Evolutionary conservation across 345 rosid species (phyloP).

Genomic region (Citrus medica): DNA sequence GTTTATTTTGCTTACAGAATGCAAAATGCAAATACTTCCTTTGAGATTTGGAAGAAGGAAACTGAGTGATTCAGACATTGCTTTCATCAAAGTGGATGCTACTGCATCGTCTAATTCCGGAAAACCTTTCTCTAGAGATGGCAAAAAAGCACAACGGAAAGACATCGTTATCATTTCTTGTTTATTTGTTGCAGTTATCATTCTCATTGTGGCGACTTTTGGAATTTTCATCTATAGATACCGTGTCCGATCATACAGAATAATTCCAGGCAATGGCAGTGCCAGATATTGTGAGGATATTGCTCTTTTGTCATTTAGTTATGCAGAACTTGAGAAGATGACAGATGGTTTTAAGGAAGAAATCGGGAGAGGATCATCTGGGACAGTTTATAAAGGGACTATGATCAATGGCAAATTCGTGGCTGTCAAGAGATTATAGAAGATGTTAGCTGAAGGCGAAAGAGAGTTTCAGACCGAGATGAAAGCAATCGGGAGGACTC

Average conservation of each 20-base stretch:
- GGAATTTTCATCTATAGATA: constrained; percentile 1
- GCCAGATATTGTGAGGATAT: background rate
- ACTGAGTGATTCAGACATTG: background rate
- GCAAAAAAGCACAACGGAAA: background rate
- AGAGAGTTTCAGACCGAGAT: constrained; percentile 28
- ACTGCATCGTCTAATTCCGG: background rate
- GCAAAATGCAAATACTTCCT: constrained; percentile 29
- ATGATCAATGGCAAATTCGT: background rate
- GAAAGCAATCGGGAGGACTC: constrained; percentile 26
- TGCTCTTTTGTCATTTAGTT: constrained; percentile 3
- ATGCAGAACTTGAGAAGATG: constrained; percentile 6
- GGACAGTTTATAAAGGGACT: constrained; percentile 26
- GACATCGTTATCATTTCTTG: background rate
- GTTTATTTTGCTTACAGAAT: too few species aligned
- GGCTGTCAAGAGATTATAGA: constrained; percentile 28
- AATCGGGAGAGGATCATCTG: constrained; percentile 21
- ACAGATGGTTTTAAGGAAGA: constrained; percentile 22
- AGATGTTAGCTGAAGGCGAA: constrained; percentile 7
- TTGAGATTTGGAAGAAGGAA: constrained; percentile 19
- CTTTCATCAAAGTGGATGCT: background rate
- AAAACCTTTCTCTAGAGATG: too few species aligned
- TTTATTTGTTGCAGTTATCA: background rate
- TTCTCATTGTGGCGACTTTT: background rate
- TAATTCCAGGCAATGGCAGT: background rate
- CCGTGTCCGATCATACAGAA: constrained; percentile 5